phyloP scores from a whole-genome alignment of 2,329 filamentous ascomycete species.

The Biscogniauxia sp. region DNA sequence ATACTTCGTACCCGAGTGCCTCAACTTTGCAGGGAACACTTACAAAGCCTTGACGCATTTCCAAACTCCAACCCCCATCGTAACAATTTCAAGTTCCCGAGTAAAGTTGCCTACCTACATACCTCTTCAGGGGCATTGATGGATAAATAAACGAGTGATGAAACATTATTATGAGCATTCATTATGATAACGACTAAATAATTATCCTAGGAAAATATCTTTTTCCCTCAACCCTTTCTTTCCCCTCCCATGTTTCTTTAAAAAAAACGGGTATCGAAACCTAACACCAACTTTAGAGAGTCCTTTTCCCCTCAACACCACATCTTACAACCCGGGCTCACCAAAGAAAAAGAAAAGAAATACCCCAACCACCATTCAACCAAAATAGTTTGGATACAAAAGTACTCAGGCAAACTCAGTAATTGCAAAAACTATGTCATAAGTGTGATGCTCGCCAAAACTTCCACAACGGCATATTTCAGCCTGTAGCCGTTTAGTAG shows the following conservation, averaged over 20 bases:
- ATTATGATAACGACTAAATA: not conserved
- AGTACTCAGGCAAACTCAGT: not conserved
- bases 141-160: not conserved
- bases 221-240: not conserved
- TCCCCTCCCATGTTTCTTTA: too few relatives aligned
- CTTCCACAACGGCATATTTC: not conserved
- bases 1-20: too few relatives aligned
- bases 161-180: not conserved
- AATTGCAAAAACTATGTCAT: not conserved
- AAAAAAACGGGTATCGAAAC: not conserved
- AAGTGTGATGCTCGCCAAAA: not conserved
- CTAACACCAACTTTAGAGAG: not conserved
- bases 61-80: too few relatives aligned
- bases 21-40: too few relatives aligned
- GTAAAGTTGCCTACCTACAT: too few relatives aligned
- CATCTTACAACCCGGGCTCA: not conserved
- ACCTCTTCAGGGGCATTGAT: not conserved
- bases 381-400: not conserved
- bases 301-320: not conserved
- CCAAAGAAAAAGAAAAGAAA: not conserved
- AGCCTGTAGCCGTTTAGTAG: slow-evolving; percentile 21
- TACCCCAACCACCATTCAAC: not conserved
- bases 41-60: too few relatives aligned
- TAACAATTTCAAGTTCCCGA: too few relatives aligned
- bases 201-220: not conserved